Evolutionary conservation across 257 asterid genomes (phyloP).

Genomic region (Solanum medicagineum): DNA sequence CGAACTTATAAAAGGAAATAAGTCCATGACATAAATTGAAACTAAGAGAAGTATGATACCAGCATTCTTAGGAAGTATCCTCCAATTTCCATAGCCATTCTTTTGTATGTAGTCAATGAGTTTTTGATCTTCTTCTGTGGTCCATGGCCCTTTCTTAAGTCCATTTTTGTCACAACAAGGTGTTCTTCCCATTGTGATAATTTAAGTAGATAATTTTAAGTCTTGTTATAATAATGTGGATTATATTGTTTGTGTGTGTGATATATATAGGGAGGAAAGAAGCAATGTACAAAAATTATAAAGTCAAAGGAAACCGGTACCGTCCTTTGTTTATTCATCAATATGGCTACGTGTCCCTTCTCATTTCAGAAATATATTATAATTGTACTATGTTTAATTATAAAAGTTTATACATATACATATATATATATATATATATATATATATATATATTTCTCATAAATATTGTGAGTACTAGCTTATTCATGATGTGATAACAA

Average conservation of each 20-base stretch:
- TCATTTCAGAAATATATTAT: background rate
- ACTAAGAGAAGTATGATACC: conserved; percentile 9
- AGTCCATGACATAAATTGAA: background rate
- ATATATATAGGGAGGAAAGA: conserved; percentile 1
- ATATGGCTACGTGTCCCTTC: conserved; percentile 58
- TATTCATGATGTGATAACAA: no score
- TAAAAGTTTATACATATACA: no score
- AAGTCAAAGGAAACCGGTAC: conserved; percentile 38
- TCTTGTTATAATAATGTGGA: background rate
- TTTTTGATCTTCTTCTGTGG: conserved; percentile 66
- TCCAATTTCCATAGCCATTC: conserved; percentile 70
- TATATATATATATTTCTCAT: no score
- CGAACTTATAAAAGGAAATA: background rate
- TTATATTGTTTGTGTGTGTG: background rate
- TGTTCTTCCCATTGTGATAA: conserved; percentile 45
- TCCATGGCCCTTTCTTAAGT: conserved; percentile 84
- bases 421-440: no score
- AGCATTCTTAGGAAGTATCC: conserved; percentile 71
- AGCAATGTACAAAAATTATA: background rate
- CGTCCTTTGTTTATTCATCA: conserved; percentile 48
- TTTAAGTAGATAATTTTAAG: background rate
- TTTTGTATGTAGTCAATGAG: conserved; percentile 51
- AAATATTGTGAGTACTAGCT: no score
- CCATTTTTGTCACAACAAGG: conserved; percentile 81
- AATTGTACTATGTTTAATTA: no score